These are phyloP conservation scores for Daldinia eschscholtzii DNA, from an alignment of 2,329 filamentous ascomycete genomes.

Conservation along the genomic window DNA sequence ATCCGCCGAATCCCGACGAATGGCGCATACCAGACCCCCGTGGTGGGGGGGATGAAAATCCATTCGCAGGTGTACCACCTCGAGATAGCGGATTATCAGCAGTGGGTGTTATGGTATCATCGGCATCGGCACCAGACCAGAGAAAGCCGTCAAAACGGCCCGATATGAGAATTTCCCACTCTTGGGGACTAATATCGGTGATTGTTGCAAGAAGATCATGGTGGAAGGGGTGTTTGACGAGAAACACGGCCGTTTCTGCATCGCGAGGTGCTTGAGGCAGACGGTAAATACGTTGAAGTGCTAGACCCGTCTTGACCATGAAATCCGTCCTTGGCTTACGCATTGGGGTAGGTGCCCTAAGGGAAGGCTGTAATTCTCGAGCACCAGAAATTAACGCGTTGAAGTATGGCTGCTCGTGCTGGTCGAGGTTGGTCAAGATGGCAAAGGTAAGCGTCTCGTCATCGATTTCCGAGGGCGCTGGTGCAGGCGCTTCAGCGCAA, in stretches of 20 bases:
- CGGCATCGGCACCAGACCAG: slow-evolving; percentile 87
- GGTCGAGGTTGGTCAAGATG: slow-evolving; percentile 86
- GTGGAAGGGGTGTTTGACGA: slow-evolving; percentile 83
- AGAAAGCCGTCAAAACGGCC: slow-evolving; percentile 96
- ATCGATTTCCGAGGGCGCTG: slow-evolving; percentile 88
- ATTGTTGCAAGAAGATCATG: slow-evolving; percentile 91
- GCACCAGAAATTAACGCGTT: slow-evolving; percentile 79
- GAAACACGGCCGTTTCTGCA: slow-evolving; percentile 85
- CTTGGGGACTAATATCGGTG: slow-evolving; percentile 87
- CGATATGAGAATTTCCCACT: slow-evolving; percentile 96
- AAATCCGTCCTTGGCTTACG: slow-evolving; percentile 77
- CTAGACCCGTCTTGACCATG: slow-evolving; percentile 78
- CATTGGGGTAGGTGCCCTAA: slow-evolving; percentile 76
- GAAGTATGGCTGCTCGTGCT: slow-evolving; percentile 82
- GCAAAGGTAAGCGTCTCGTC: slow-evolving; percentile 95
- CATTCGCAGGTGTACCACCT: slow-evolving; percentile 67
- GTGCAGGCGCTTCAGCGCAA: slow-evolving; percentile 79
- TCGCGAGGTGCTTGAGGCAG: slow-evolving; percentile 80
- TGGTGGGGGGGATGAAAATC: slow-evolving; percentile 57
- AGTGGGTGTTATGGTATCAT: slow-evolving; percentile 58
- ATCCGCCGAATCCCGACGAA: slow-evolving; percentile 57
- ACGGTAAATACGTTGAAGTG: slow-evolving; percentile 88
- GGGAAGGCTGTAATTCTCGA: slow-evolving; percentile 66
- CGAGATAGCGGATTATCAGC: slow-evolving; percentile 61
- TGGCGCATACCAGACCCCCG: slow-evolving; percentile 57